Evolutionary conservation across 1,284 basidiomycete species (phyloP).

Genomic region (Trichosporon asahii): DNA sequence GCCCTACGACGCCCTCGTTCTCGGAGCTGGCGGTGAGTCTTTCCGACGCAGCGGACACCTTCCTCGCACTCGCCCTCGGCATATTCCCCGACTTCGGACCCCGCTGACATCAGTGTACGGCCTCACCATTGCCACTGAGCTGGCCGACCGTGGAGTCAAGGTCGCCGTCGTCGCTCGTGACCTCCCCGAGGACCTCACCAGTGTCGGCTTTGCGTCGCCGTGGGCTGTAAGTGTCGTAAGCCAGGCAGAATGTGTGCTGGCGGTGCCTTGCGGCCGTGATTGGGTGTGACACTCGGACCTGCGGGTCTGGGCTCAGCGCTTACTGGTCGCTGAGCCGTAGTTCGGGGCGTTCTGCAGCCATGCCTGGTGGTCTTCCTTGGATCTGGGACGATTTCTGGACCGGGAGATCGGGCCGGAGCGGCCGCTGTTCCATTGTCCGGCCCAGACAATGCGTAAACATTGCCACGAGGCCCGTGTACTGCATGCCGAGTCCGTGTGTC

Average conservation of each 20-base stretch:
- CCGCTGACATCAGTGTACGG: conserved; percentile 51
- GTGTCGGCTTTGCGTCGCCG: conserved; percentile 63
- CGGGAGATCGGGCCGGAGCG: background rate
- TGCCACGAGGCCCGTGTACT: background rate
- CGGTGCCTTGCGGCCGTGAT: background rate
- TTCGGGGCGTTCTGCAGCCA: background rate
- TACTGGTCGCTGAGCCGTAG: background rate
- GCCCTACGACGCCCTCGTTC: conserved; percentile 40
- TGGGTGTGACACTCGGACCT: background rate
- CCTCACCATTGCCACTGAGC: conserved; percentile 52
- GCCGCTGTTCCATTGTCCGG: background rate
- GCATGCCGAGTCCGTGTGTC: background rate
- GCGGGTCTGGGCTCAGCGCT: background rate
- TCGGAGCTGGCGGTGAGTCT: conserved; percentile 45
- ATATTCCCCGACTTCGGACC: background rate
- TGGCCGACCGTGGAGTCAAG: conserved; percentile 54
- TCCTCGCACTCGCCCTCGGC: background rate
- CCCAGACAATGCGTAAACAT: background rate
- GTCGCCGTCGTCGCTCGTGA: conserved; percentile 65
- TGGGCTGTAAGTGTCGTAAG: conserved; percentile 57
- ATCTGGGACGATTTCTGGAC: background rate
- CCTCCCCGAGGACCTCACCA: conserved; percentile 61
- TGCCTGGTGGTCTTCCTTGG: background rate
- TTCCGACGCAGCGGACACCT: background rate
- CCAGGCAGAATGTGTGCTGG: background rate